phyloP scores from a whole-genome alignment of 257 asterid species.

The Fraxinus cuspidata region DNA sequence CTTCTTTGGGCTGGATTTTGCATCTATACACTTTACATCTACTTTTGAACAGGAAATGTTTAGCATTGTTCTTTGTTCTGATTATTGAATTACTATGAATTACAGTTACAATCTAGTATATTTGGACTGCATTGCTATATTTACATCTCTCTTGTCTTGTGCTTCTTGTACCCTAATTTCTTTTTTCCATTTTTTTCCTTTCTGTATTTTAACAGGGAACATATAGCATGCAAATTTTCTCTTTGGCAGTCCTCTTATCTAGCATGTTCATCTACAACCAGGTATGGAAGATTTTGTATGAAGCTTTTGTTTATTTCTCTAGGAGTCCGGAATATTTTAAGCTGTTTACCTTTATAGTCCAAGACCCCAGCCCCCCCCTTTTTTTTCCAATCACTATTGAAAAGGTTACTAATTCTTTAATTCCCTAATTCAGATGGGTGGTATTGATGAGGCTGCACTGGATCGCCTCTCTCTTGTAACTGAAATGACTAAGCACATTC shows the following conservation, averaged over 20 bases:
- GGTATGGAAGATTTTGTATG: slow-evolving; percentile 44
- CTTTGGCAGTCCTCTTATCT: slow-evolving; percentile 95
- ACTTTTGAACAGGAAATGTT: slow-evolving; percentile 7
- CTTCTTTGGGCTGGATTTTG: neutral
- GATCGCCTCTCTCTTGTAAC: slow-evolving; percentile 99
- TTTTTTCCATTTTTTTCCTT: neutral
- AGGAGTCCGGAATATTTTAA: slow-evolving; percentile 1
- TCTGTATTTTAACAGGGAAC: slow-evolving; percentile 70
- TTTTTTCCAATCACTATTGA: slow-evolving; percentile 2
- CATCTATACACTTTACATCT: neutral
- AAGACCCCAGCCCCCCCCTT: neutral
- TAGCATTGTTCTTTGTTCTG: slow-evolving; percentile 14
- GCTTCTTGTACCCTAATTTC: neutral
- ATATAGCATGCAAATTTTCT: slow-evolving; percentile 92
- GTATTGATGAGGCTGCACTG: slow-evolving; percentile 98
- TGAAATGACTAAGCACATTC: slow-evolving; percentile 99
- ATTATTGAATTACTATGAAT: neutral
- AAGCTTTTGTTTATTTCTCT: neutral
- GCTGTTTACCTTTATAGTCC: neutral
- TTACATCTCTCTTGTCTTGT: neutral
- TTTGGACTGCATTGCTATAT: slow-evolving; percentile 6
- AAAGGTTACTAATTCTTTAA: slow-evolving; percentile 5
- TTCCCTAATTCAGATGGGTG: slow-evolving; percentile 83
- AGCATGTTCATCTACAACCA: slow-evolving; percentile 98
- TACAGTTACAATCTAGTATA: neutral